Conservation (phyloP, 208 protist genomes). For the Crithidia sp. region DNA sequence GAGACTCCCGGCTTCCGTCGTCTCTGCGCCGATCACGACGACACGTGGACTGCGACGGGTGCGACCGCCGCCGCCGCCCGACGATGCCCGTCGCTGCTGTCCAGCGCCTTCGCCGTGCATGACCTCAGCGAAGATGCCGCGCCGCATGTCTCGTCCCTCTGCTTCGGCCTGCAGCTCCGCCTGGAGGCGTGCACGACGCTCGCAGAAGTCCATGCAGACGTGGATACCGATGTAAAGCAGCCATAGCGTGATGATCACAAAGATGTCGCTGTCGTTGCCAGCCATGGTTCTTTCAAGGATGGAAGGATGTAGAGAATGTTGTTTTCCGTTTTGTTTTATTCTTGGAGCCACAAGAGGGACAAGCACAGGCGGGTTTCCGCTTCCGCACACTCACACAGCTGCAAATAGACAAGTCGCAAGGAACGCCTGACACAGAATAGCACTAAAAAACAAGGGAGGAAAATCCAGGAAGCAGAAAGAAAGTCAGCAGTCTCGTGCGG, state of each 20-base stretch:
- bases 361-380: no score
- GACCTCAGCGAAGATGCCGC: background rate
- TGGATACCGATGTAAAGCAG: conserved; percentile 14
- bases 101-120: background rate
- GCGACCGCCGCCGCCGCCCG: background rate
- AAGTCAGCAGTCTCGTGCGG: no score
- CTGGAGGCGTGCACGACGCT: conserved; percentile 1
- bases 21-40: conserved; percentile 7
- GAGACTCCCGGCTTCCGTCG: background rate
- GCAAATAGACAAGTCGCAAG: no score
- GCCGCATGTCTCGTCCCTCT: background rate
- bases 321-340: no score
- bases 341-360: no score
- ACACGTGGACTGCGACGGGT: background rate
- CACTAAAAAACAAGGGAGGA: no score
- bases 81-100: no score
- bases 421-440: no score
- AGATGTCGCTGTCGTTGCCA: background rate
- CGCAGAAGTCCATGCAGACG: conserved; percentile 9
- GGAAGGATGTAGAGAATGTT: no score
- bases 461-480: no score
- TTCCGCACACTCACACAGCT: no score
- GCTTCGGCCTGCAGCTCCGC: background rate
- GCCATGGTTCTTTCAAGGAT: background rate
- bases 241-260: conserved; percentile 14